These are phyloP conservation scores for Candida tropicalis DNA, from an alignment of 1,139 yeast species.

Conservation along the genomic window DNA sequence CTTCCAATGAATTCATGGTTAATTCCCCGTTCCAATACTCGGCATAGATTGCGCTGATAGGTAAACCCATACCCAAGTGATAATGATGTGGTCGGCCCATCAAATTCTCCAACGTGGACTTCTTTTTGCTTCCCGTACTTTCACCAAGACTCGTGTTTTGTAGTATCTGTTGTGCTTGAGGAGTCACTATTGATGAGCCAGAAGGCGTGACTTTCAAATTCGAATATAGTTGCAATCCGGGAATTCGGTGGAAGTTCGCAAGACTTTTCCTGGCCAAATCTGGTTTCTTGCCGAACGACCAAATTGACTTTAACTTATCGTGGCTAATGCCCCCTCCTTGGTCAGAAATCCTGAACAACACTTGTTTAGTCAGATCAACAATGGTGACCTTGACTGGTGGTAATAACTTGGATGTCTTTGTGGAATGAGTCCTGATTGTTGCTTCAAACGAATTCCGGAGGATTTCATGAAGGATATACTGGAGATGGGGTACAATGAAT, in stretches of 20 bases:
- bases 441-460: slow-evolving; percentile 85
- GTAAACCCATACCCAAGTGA: slow-evolving; percentile 84
- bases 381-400: slow-evolving; percentile 77
- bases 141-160: slow-evolving; percentile 36
- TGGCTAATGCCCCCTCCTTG: slow-evolving; percentile 84
- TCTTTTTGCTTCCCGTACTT: slow-evolving; percentile 31
- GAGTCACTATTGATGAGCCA: slow-evolving; percentile 39
- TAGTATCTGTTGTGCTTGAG: slow-evolving; percentile 22
- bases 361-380: slow-evolving; percentile 64
- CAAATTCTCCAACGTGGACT: slow-evolving; percentile 45
- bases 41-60: slow-evolving; percentile 88
- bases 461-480: slow-evolving; percentile 83
- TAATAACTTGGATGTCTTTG: slow-evolving; percentile 35
- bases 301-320: slow-evolving; percentile 60
- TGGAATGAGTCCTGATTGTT: slow-evolving; percentile 52
- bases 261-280: slow-evolving; percentile 57
- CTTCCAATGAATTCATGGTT: slow-evolving; percentile 80
- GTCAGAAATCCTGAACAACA: slow-evolving; percentile 80
- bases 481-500: slow-evolving; percentile 83
- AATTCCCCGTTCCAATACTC: slow-evolving; percentile 96
- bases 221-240: slow-evolving; percentile 54
- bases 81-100: slow-evolving; percentile 72
- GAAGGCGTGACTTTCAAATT: slow-evolving; percentile 42
- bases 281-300: slow-evolving; percentile 83
- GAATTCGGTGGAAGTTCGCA: slow-evolving; percentile 66